Evolutionary conservation across 1,284 basidiomycete genomes (phyloP).

Genomic region (Sporisorium exsertum): DNA sequence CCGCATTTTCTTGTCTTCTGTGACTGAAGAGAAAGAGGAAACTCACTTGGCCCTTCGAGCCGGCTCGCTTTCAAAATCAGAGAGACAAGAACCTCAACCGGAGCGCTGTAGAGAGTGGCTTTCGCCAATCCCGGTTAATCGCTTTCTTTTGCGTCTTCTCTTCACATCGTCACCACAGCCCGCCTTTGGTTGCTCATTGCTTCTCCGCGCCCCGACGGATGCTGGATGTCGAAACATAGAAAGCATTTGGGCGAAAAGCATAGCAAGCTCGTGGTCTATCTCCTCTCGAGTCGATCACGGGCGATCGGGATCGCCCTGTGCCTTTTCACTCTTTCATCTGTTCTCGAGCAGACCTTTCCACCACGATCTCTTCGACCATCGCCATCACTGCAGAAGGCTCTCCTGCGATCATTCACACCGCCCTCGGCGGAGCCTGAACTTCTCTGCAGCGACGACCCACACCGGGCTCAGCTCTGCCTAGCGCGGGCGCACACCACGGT

Average conservation of each 20-base stretch:
- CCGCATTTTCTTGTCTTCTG: background rate
- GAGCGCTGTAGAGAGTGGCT: background rate
- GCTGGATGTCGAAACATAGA: background rate
- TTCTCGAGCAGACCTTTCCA: too few species aligned
- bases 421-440: background rate
- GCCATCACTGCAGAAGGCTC: background rate
- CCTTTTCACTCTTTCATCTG: too few species aligned
- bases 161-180: background rate
- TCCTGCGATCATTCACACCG: background rate
- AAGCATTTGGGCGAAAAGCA: background rate
- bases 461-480: background rate
- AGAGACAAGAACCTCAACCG: background rate
- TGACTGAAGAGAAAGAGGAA: background rate
- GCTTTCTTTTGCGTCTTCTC: background rate
- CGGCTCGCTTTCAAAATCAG: background rate
- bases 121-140: background rate
- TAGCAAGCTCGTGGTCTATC: background rate
- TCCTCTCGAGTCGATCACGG: background rate
- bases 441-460: background rate
- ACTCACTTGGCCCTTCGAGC: too few species aligned
- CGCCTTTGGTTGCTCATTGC: background rate
- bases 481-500: constrained; percentile 3
- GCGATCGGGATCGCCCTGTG: too few species aligned
- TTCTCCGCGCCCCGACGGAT: background rate
- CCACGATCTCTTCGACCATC: background rate